Base-by-base conservation (phyloP, 352 stramenopile genomes). In the Pythium scleroteichum region DNA sequence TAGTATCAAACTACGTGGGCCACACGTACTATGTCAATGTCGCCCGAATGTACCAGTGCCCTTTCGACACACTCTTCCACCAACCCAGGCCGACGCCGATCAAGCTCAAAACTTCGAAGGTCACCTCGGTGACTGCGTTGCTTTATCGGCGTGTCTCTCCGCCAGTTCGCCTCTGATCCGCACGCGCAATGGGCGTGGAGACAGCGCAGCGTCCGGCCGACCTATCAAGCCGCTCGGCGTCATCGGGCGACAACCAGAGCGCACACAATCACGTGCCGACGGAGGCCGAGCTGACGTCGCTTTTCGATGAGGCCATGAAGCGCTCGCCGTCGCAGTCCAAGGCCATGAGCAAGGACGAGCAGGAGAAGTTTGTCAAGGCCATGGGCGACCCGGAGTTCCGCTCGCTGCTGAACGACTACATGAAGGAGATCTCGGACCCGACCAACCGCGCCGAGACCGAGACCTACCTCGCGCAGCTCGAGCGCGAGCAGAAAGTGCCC, bases 351-450 rank as follows among this genome's bases (percentile, higher is more conserved):
- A 35, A 48, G 10, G 72, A 90, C 9, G 86, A 97, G 61, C 78
- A 96, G 66, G 55, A 88, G 16, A 85, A 85, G 57, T 97, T 98
- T 68, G 70, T 95, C 29, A 79, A 83, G 48, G 93, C 93, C 35
- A 97, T 98, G 76, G 75, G 88, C 53, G 76, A 98, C 54, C 82
- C 90, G 0, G 79, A 96, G 56, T 98, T 98, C 72, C 87, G 90
- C 12, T 85, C 88, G 54, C 73, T 98, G 23, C 68, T 98, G 40
- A 87, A 90, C 53, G 94, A 98, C 32, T 98, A 98, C 73, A 97
- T 98, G 75, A 69, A 87, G 24, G 94, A 98, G 69, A 95, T 98
- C 49, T 90, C 86, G 17, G 92, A 98, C 75, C 92, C 92, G 13
- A 71, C 67, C 27, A 71, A 97, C 65, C 82, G 87, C 20, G 77